Evolutionary conservation across 2,329 filamentous ascomycete genomes (phyloP), one percentile per base, ranked within the genome.

Genomic region (Sporothrix brasiliensis): DNA sequence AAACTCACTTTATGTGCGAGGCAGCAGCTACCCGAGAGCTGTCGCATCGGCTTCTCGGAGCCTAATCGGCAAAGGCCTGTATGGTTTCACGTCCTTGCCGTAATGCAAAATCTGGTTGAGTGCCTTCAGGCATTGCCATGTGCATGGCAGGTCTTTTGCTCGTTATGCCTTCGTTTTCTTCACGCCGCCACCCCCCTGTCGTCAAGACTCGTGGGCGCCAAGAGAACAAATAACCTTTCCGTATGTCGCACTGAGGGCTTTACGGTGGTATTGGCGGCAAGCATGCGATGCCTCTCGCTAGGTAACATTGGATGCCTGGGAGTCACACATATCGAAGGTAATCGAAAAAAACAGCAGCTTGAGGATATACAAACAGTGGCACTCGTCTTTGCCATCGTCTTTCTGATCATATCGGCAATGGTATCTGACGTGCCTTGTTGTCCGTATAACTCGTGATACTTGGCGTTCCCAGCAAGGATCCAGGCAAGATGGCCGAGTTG

Each of bases 401-500:
- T 66, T 24, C 27, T 65, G 24, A 5, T 34, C 34, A 34, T 34
- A 7, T 34, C 34, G 5, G 34, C 6, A 34, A 34, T 34, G 34
- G 9, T 34, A 34, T 7, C 34, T 7, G 6, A 9, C 34, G 2
- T 44, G 16, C 41, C 14, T 44, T 44, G 41, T 13, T 47, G 11
- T 19, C 60, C 19, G 50, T 63, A 70, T 61, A 49, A 19, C 0
- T 9, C 7, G 1, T 4, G 4, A 53, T 34, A 39, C 47, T 27
- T n/a, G 13, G 19, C 9, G 10, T 4, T 13, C 13, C 49, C 6
- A 44, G 47, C 66, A 68, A 61, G 21, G 27, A 41, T 10, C 21
- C 34, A 66, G 72, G 72, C 70, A 71, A 75, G 74, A 75, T 75
- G 74, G 74, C 74, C 74, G 74, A 75, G 74, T 75, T 75, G 74